phyloP scores from a whole-genome alignment of 2,329 filamentous ascomycete species.

The Trichoderma aggressivum region DNA sequence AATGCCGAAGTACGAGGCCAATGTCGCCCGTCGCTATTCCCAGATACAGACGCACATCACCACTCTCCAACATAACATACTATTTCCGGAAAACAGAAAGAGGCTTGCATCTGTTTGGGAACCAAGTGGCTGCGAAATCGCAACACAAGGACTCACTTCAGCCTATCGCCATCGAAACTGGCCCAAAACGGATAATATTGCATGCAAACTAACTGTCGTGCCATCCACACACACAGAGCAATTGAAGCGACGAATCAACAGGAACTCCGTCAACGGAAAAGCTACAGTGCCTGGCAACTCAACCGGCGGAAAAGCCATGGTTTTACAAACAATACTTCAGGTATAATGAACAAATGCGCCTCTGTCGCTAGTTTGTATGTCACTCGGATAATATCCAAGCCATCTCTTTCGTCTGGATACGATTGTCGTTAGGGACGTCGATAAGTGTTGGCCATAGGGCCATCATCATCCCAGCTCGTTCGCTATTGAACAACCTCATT shows the following conservation, averaged over 20 bases:
- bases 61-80: not conserved
- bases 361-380: not conserved
- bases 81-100: not conserved
- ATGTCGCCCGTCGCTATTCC: not conserved
- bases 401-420: not conserved
- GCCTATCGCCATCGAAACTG: not conserved
- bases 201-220: not conserved
- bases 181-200: not conserved
- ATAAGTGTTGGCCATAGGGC: not conserved
- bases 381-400: not conserved
- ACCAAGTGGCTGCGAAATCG: not conserved
- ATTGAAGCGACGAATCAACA: not conserved
- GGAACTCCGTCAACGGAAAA: not conserved
- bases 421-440: not conserved
- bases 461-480: not conserved
- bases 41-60: not conserved
- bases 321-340: not conserved
- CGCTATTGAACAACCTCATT: not conserved
- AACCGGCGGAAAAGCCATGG: not conserved
- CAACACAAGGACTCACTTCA: not conserved
- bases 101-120: not conserved
- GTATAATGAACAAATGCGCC: not conserved
- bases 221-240: not conserved
- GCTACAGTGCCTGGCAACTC: not conserved
- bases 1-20: not conserved